Conservation (phyloP, 2,329 filamentous ascomycete species). For the Phialophora chinensis region DNA sequence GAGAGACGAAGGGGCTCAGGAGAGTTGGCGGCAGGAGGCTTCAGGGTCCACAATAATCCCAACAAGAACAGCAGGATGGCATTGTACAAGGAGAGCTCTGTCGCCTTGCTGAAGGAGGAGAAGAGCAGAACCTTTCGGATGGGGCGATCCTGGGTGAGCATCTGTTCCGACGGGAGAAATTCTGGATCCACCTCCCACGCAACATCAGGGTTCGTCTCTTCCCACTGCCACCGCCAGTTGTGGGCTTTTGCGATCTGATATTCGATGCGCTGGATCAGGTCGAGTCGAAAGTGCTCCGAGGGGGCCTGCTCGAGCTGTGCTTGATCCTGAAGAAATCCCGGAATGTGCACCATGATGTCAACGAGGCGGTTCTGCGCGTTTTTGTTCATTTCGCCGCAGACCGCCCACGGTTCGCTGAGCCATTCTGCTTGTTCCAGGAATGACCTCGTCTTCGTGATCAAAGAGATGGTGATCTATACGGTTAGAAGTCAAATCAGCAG, state of each 20-base stretch:
- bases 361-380: slow-evolving; percentile 33
- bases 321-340: slow-evolving; percentile 33
- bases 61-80: slow-evolving; percentile 30
- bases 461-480: slow-evolving; percentile 27
- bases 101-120: slow-evolving; percentile 26
- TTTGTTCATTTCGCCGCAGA: slow-evolving; percentile 23
- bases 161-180: slow-evolving; percentile 52
- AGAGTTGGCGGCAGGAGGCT: slow-evolving; percentile 10
- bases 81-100: slow-evolving; percentile 33
- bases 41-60: slow-evolving; percentile 30
- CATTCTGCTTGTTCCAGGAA: slow-evolving; percentile 31
- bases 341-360: slow-evolving; percentile 31
- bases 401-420: slow-evolving; percentile 29
- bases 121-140: slow-evolving; percentile 70
- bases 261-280: slow-evolving; percentile 27
- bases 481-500: background rate
- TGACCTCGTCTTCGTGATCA: slow-evolving; percentile 31
- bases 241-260: slow-evolving; percentile 25
- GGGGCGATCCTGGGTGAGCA: slow-evolving; percentile 85
- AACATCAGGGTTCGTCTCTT: slow-evolving; percentile 26
- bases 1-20: slow-evolving; percentile 13
- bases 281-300: slow-evolving; percentile 16
- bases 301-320: slow-evolving; percentile 21
- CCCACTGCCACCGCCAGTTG: slow-evolving; percentile 34
- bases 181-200: slow-evolving; percentile 30